These are phyloP conservation scores for Elsinoe australis DNA, from an alignment of 2,329 filamentous ascomycete species.

Conservation along the genomic window DNA sequence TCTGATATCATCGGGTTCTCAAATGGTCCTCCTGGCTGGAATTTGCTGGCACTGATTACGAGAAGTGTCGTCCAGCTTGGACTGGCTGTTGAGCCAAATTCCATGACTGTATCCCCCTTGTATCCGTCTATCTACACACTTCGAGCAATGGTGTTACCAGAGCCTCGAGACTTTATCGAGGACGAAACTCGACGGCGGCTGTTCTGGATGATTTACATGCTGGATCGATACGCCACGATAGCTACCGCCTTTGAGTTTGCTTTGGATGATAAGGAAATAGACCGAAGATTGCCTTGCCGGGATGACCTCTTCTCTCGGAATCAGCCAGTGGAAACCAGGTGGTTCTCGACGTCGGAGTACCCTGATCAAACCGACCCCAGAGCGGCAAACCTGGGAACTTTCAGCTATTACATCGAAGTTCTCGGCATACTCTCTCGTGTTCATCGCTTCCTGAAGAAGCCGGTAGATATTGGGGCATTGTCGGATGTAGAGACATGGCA, in stretches of 20 bases:
- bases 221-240: conserved; percentile 85
- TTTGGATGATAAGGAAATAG: conserved; percentile 80
- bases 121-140: conserved; percentile 85
- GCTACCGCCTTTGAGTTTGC: conserved; percentile 90
- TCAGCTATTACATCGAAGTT: conserved; percentile 86
- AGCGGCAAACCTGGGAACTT: conserved; percentile 75
- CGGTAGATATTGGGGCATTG: conserved; percentile 77
- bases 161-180: conserved; percentile 78
- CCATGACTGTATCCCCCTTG: conserved; percentile 66
- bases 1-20: conserved; percentile 78
- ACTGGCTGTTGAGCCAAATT: conserved; percentile 73
- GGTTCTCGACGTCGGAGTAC: conserved; percentile 53
- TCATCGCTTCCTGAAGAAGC: conserved; percentile 79
- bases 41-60: conserved; percentile 80
- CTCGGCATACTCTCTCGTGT: conserved; percentile 80
- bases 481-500: conserved; percentile 88
- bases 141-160: conserved; percentile 74
- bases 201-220: conserved; percentile 90
- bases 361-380: conserved; percentile 49
- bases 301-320: conserved; percentile 82
- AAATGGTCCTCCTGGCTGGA: conserved; percentile 88
- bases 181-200: conserved; percentile 77
- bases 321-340: conserved; percentile 72
- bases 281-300: conserved; percentile 75
- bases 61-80: conserved; percentile 83